phyloP scores from a whole-genome alignment of 108 stramenopile species.

The Cyclotella sp. region DNA sequence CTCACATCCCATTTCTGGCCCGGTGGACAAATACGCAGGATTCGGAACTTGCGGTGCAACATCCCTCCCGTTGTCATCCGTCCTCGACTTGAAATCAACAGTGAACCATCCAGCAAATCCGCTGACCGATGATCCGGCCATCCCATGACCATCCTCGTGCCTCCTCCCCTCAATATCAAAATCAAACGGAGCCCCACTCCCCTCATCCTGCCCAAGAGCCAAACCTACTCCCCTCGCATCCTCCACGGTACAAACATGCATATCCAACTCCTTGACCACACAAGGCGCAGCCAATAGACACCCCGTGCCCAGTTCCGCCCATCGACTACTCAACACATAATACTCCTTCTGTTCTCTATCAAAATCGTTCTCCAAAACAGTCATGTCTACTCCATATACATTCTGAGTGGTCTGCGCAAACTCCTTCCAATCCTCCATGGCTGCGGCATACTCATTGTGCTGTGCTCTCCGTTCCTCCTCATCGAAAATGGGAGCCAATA shows the following conservation, averaged over 20 bases:
- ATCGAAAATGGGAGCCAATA: conserved; percentile 88
- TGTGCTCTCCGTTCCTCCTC: conserved; percentile 89
- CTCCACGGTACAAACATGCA: conserved; percentile 94
- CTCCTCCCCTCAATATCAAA: conserved; percentile 76
- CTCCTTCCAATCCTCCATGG: conserved; percentile 94
- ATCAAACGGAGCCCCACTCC: conserved; percentile 59
- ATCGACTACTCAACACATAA: conserved; percentile 89
- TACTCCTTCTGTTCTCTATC: conserved; percentile 96
- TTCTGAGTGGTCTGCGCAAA: conserved; percentile 85
- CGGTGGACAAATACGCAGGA: conserved; percentile 90
- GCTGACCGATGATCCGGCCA: conserved; percentile 66
- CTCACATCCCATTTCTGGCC: conserved; percentile 89
- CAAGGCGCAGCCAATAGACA: conserved; percentile 84
- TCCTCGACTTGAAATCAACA: conserved; percentile 89
- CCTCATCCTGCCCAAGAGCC: conserved; percentile 44
- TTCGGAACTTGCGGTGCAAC: conserved; percentile 73
- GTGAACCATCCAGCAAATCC: conserved; percentile 99
- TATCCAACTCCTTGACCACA: conserved; percentile 84
- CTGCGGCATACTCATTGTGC: conserved; percentile 78
- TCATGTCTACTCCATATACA: conserved; percentile 94
- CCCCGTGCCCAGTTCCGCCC: conserved; percentile 90
- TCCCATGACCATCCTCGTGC: conserved; percentile 12
- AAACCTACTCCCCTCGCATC: conserved; percentile 87
- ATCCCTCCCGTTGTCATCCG: conserved; percentile 69
- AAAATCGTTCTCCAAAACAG: conserved; percentile 80